Evolutionary conservation across 345 rosid species (phyloP).

Genomic region (Punica granatum): DNA sequence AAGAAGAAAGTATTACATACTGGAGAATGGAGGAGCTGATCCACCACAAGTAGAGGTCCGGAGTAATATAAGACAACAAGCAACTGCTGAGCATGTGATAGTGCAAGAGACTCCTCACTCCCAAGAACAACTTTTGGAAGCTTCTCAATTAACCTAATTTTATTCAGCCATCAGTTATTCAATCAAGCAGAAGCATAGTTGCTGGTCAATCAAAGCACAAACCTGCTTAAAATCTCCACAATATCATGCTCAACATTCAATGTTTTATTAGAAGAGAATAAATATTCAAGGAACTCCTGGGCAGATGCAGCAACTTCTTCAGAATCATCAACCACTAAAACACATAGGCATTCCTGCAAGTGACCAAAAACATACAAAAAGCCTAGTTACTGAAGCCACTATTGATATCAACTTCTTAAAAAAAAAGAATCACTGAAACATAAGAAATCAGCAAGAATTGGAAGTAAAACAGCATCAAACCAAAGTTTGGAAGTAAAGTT

Average conservation of each 20-base stretch:
- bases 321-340: conserved; percentile 70
- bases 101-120: conserved; percentile 61
- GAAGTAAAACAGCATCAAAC: not conserved
- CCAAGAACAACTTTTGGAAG: conserved; percentile 79
- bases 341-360: conserved; percentile 79
- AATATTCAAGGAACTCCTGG: conserved; percentile 47
- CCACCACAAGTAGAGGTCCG: conserved; percentile 65
- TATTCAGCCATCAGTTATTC: conserved; percentile 6
- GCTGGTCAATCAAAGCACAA: conserved; percentile 12
- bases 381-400: not conserved
- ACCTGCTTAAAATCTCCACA: conserved; percentile 65
- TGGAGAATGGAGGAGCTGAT: conserved; percentile 70
- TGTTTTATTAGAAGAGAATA: conserved; percentile 34
- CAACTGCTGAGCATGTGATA: conserved; percentile 67
- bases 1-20: conserved; percentile 36
- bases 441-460: too few relatives aligned
- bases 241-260: conserved; percentile 42
- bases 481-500: not conserved
- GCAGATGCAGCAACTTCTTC: conserved; percentile 64
- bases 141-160: conserved; percentile 65
- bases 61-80: conserved; percentile 71
- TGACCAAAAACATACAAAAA: conserved; percentile 1
- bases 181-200: conserved; percentile 6
- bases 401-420: not conserved
- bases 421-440: not conserved